These are phyloP conservation scores for Kalanchoe fedtschenkoi DNA, from an alignment of 164 flowering plant species.

Conservation along the genomic window DNA sequence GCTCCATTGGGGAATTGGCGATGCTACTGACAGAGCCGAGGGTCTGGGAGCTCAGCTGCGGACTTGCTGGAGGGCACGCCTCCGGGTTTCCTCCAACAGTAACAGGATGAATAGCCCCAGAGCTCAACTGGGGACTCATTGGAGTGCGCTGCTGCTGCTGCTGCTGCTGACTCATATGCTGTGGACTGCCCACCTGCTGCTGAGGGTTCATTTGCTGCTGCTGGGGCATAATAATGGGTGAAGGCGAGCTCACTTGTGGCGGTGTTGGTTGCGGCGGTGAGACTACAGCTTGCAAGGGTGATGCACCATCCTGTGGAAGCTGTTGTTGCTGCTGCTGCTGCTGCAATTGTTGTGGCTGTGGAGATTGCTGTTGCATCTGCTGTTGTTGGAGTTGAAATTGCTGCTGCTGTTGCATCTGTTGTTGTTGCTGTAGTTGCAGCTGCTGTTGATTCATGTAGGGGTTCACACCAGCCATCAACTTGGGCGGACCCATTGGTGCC, in stretches of 20 bases:
- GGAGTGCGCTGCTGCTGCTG: conserved; percentile 35
- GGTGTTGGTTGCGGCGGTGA: conserved; percentile 61
- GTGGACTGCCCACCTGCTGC: conserved; percentile 41
- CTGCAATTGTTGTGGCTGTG: conserved; percentile 24
- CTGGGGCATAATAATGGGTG: conserved; percentile 16
- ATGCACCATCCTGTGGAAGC: conserved; percentile 47
- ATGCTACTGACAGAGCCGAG: conserved; percentile 84
- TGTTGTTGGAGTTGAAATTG: conserved; percentile 20
- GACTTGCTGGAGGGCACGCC: conserved; percentile 82
- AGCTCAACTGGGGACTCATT: conserved; percentile 40
- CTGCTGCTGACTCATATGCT: conserved; percentile 35
- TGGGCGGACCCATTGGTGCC: conserved; percentile 81
- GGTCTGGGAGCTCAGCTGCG: conserved; percentile 92
- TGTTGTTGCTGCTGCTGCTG: conserved; percentile 30
- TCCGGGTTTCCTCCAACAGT: conserved; percentile 55
- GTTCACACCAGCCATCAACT: conserved; percentile 55
- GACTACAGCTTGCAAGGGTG: conserved; percentile 62
- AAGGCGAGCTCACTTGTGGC: conserved; percentile 63
- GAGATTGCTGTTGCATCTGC: conserved; percentile 21
- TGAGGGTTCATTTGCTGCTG: conserved; percentile 37
- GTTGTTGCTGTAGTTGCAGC: conserved; percentile 16
- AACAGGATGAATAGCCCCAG: conserved; percentile 54
- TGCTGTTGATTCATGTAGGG: conserved; percentile 48
- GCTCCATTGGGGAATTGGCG: conserved; percentile 72
- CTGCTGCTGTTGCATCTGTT: conserved; percentile 25